Evolutionary conservation across 768 basidiomycete species (phyloP).

Genomic region (Rhodocollybia butyracea): DNA sequence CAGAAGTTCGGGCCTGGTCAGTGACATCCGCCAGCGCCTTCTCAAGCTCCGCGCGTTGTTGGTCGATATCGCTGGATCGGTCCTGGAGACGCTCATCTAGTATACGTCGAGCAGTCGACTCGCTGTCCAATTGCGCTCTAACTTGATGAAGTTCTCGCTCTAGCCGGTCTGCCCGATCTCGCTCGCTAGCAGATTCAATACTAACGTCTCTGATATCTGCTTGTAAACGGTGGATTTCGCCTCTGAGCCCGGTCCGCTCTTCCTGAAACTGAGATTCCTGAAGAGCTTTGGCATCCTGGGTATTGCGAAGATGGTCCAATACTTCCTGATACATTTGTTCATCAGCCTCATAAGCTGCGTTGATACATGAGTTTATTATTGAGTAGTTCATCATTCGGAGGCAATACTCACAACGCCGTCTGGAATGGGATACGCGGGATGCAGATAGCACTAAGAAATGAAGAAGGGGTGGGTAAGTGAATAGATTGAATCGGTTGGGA

Average conservation of each 20-base stretch:
- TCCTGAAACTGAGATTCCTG: constrained; percentile 59
- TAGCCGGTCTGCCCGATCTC: constrained; percentile 49
- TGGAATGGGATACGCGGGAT: constrained; percentile 65
- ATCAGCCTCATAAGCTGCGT: constrained; percentile 66
- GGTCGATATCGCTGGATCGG: constrained; percentile 51
- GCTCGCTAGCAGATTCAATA: constrained; percentile 36
- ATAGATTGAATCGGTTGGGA: constrained; percentile 8
- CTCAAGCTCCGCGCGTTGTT: constrained; percentile 49
- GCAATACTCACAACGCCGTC: constrained; percentile 62
- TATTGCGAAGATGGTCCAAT: constrained; percentile 58
- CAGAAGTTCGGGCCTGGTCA: constrained; percentile 58
- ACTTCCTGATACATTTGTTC: constrained; percentile 74
- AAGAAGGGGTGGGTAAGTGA: background rate
- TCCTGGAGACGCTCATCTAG: constrained; percentile 64
- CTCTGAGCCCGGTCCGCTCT: constrained; percentile 51
- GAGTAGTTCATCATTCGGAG: background rate
- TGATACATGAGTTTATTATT: too few relatives aligned
- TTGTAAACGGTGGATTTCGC: constrained; percentile 55
- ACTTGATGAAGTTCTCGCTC: constrained; percentile 66
- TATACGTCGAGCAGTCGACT: constrained; percentile 55
- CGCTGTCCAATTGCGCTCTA: constrained; percentile 61
- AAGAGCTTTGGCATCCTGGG: constrained; percentile 52
- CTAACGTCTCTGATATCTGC: constrained; percentile 38
- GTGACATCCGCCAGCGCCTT: constrained; percentile 66
- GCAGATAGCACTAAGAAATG: constrained; percentile 66